Base-by-base conservation (phyloP, 192 early-diverging fungal genomes). In the Paraglomus brasilianum region DNA sequence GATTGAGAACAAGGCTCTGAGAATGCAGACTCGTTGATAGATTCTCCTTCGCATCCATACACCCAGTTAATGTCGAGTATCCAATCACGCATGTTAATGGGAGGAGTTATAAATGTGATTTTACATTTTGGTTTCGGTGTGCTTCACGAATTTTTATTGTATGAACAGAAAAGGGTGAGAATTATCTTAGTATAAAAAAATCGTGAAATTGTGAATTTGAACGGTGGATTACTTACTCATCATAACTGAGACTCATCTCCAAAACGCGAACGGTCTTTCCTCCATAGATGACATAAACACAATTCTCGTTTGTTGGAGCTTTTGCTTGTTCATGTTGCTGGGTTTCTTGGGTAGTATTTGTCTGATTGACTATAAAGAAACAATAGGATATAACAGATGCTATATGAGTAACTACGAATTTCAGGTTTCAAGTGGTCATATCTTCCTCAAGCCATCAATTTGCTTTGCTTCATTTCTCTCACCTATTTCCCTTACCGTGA, bases 211-310 rank as follows among this genome's bases (percentile, higher is more conserved):
- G 30, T 30, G 30, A 30, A 30, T 30, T 30, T 30, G 30, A 30
- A 30, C 3, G 1, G 3, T 30, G 3, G 30, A 30, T 30, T 30
- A 30, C 30, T 2, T 30, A 30, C 30, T 30, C 30, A 3, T 30
- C 30, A 30, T 30, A 30, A 30, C 30, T 30, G 30, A 30, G 30
- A 30, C 30, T 30, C 30, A 30, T 30, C 30, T 30, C 30, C 1
- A 78, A 39, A 17, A 78, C 65, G 24, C 56, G 53, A 5, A 78
- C 59, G 38, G 70, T 78, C 66, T 78, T 78, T 30, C 73, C 77
- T 17, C 77, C 77, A 75, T 72, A 78, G 7, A 67, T 74, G 58
- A 78, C 42, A n/a, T 75, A 47, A n/a, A 75, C 38, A 13, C 77
- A 70, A 13, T 57, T 45, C 24, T 72, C 77, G 14, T 41, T 3